A percentile compares a stretch with the other conserved stretches of the same genome.
Conservation (phyloP, 2,329 filamentous ascomycete species). For the Arachnomyces sp. region DNA sequence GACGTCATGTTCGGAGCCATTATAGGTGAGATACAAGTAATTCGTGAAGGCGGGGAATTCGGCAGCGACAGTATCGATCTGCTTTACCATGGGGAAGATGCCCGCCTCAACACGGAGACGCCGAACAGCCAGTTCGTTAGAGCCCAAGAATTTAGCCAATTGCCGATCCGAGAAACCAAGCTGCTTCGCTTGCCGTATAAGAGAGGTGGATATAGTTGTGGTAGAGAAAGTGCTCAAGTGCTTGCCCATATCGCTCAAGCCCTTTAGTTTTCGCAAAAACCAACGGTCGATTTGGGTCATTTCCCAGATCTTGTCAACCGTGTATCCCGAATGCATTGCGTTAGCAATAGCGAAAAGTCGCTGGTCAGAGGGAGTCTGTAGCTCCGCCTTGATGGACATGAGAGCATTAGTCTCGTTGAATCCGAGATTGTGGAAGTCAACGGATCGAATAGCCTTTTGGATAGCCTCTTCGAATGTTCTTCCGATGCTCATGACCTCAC, state of each 20-base stretch:
- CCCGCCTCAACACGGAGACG: conserved; percentile 75
- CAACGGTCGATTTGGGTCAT: conserved; percentile 98
- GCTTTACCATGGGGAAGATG: conserved; percentile 85
- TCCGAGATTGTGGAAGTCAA: conserved; percentile 90
- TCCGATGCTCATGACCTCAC: conserved; percentile 97
- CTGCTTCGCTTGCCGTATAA: conserved; percentile 79
- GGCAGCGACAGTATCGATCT: conserved; percentile 96
- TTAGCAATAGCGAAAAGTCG: conserved; percentile 96
- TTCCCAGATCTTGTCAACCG: conserved; percentile 95
- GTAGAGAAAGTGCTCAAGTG: conserved; percentile 63
- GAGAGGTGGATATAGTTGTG: conserved; percentile 52
- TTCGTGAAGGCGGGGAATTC: conserved; percentile 94
- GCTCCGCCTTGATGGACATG: conserved; percentile 91
- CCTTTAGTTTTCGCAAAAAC: conserved; percentile 90
- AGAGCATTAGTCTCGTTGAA: conserved; percentile 87
- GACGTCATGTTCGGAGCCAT: conserved; percentile 77
- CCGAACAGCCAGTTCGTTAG: conserved; percentile 85
- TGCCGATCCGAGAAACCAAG: conserved; percentile 92
- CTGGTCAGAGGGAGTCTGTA: conserved; percentile 96
- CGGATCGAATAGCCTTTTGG: conserved; percentile 91
- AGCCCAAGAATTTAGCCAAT: conserved; percentile 86
- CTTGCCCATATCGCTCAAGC: conserved; percentile 80
- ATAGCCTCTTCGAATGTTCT: conserved; percentile 96
- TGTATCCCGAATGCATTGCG: conserved; percentile 89
- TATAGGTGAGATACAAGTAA: conserved; percentile 95